Percentiles rank a stretch among this genome's conserved stretches.
phyloP scores from a whole-genome alignment of 306 rosid genomes.

The Pyrus pyrifolia region DNA sequence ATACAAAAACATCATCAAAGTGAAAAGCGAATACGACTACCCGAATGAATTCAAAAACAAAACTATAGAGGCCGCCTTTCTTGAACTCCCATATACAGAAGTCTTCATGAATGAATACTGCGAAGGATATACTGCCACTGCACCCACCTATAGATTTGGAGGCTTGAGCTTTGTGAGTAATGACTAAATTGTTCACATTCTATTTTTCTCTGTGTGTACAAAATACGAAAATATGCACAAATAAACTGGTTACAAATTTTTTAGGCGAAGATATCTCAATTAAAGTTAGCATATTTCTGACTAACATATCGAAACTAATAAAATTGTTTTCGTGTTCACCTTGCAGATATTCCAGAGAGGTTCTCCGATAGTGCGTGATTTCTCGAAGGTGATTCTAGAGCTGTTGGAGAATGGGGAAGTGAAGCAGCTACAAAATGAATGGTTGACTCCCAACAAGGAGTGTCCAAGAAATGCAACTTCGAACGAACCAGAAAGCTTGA shows the following conservation, averaged over 20 bases:
- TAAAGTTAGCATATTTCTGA: not conserved
- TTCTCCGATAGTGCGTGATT: slow-evolving; percentile 48
- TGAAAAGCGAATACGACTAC: slow-evolving; percentile 25
- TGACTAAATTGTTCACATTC: not conserved
- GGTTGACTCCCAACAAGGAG: slow-evolving; percentile 17
- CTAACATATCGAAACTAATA: not conserved
- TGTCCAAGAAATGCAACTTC: slow-evolving; percentile 26
- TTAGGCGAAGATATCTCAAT: too few species aligned
- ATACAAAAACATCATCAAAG: slow-evolving; percentile 7
- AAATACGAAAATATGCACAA: too few species aligned
- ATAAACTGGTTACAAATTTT: not conserved
- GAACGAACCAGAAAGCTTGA: slow-evolving; percentile 21
- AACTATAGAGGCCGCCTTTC: slow-evolving; percentile 50
- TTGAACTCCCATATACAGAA: slow-evolving; percentile 52
- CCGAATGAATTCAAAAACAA: slow-evolving; percentile 8
- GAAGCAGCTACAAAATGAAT: slow-evolving; percentile 29
- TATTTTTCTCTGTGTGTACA: too few species aligned
- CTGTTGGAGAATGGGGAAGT: slow-evolving; percentile 35
- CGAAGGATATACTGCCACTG: slow-evolving; percentile 27
- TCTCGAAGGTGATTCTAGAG: slow-evolving; percentile 40
- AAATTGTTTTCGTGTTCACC: not conserved
- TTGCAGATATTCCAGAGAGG: slow-evolving; percentile 55
- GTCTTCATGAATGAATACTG: slow-evolving; percentile 41
- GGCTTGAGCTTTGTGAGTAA: slow-evolving; percentile 63
- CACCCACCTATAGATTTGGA: slow-evolving; percentile 39